Base-by-base conservation (phyloP, 306 rosid species). In the Purshia tridentata region DNA sequence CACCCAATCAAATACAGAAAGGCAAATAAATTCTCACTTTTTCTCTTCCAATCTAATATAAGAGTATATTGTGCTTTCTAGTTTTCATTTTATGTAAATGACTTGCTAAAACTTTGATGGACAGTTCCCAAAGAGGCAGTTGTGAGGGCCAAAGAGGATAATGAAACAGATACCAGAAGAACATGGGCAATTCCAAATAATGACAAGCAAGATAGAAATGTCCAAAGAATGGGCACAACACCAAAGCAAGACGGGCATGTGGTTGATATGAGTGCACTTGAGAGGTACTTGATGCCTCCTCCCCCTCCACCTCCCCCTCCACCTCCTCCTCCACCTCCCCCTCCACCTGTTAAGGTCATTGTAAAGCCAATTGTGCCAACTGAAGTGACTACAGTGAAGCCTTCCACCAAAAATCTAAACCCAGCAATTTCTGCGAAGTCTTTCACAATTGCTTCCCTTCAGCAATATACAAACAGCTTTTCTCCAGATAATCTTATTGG, bases 401-500 rank as follows among this genome's bases (percentile, higher is more conserved):
- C 86, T 69, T 41, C 88, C 61, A 39, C 69, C 52, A 89, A 41
- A 81, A 76, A 54, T 71, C 73, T 72, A 61, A 51, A 57, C 57
- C 81, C 70, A 67, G 72, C 83, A 23, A 83, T 86, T 72, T 78
- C 79, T 76, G 92, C 93, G 0, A 91, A 88, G 83, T 84, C 76
- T 79, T 95, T 85, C 80, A 76, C 89, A 51, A 84, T 95, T 79
- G 99, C 99, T 19, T 87, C 88, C 74, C 99, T 95, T 79, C 99
- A 95, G 79, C 98, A 95, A 77, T 86, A 83, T 69, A 95, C 99
- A 76, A 87, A 95, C 83, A 95, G 98, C 87, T 95, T 95, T 77
- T 91, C 99, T 54, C 90, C 72, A 71, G 98, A 95, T 60, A 91
- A 91, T 81, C 85, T 87, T 72, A 69, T 95, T 55, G 99, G 98